phyloP scores from a whole-genome alignment of 768 basidiomycete species.

The Suillus brevipes region DNA sequence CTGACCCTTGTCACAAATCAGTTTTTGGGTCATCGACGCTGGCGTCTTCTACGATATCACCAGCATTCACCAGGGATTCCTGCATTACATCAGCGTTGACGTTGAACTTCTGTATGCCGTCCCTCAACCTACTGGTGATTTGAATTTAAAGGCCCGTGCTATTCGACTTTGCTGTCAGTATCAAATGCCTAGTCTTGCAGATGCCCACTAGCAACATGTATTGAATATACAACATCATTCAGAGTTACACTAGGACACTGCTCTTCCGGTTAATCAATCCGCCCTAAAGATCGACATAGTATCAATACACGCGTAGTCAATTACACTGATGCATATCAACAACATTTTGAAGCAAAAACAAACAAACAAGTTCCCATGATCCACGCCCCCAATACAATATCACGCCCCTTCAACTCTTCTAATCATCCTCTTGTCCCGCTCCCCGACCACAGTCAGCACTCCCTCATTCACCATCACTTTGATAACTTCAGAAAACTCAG shows the following conservation, averaged over 20 bases:
- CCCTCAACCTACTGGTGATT: no score
- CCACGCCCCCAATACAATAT: slow-evolving; percentile 17
- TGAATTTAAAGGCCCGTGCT: not conserved
- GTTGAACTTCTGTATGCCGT: no score
- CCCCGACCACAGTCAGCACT: slow-evolving; percentile 79
- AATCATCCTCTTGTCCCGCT: slow-evolving; percentile 83
- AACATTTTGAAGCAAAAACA: not conserved
- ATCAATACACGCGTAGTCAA: not conserved
- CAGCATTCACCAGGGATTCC: no score
- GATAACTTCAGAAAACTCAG: slow-evolving; percentile 82
- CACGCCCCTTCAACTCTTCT: slow-evolving; percentile 55
- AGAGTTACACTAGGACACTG: not conserved
- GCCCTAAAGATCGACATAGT: not conserved
- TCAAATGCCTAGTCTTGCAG: not conserved
- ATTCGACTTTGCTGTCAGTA: not conserved
- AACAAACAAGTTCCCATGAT: slow-evolving; percentile 22
- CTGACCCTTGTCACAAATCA: no score
- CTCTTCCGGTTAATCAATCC: not conserved
- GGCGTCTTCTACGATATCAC: no score
- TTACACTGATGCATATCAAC: not conserved
- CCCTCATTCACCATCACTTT: slow-evolving; percentile 84
- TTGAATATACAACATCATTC: not conserved
- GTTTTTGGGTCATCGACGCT: no score
- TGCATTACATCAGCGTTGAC: no score
- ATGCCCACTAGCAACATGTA: not conserved